Conservation (phyloP, 139 green algal genomes). For the Tetraselmis striata region DNA sequence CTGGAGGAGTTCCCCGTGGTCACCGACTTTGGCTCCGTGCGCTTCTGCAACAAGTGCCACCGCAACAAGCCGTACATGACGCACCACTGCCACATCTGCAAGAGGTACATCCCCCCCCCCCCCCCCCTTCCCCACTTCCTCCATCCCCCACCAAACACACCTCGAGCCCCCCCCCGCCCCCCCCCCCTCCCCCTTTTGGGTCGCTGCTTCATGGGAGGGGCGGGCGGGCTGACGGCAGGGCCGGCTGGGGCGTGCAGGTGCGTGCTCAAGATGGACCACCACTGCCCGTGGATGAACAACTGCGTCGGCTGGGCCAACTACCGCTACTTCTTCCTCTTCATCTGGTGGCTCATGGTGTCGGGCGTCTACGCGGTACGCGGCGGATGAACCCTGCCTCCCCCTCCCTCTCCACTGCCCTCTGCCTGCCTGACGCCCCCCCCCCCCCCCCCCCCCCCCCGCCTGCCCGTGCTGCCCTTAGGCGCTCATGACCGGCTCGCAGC, state of each 20-base stretch:
- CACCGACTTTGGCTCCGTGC: neutral
- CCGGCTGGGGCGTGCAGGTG: slow-evolving; percentile 28
- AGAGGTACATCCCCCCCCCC: too few relatives aligned
- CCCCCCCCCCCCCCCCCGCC: too few relatives aligned
- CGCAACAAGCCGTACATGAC: slow-evolving; percentile 39
- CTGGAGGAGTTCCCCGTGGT: neutral
- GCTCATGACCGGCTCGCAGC: neutral
- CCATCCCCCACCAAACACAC: too few relatives aligned
- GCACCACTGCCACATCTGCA: slow-evolving; percentile 57
- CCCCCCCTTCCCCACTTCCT: too few relatives aligned
- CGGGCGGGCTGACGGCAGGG: too few relatives aligned
- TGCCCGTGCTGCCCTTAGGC: too few relatives aligned
- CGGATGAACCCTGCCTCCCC: too few relatives aligned
- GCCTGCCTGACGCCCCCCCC: too few relatives aligned
- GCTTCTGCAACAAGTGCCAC: slow-evolving; percentile 38
- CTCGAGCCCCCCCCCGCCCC: too few relatives aligned
- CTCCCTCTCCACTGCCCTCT: too few relatives aligned
- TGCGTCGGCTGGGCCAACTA: slow-evolving; percentile 71
- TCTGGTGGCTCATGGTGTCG: slow-evolving; percentile 43
- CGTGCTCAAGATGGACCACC: slow-evolving; percentile 54
- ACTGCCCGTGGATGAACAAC: slow-evolving; percentile 66
- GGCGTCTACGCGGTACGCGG: slow-evolving; percentile 25
- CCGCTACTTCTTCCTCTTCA: slow-evolving; percentile 71
- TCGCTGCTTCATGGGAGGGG: too few relatives aligned
- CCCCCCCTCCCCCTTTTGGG: too few relatives aligned